Percentiles rank a stretch among this genome's conserved stretches.
These are phyloP conservation scores for Acmispon strigosus DNA, from an alignment of 306 rosid genomes.

Conservation along the genomic window DNA sequence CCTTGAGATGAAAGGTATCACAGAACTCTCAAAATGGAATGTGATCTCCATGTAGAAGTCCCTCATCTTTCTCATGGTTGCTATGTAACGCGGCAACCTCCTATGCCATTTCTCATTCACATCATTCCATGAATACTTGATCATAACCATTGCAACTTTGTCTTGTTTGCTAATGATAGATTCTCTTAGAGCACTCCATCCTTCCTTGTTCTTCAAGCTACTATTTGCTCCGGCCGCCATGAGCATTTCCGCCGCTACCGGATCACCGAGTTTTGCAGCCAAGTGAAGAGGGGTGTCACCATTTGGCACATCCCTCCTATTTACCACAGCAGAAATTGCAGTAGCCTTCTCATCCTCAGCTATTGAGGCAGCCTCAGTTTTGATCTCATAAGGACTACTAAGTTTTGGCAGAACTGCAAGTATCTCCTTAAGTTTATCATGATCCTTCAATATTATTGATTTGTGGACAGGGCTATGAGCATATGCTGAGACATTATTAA, in stretches of 20 bases:
- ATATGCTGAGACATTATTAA: conserved; percentile 56
- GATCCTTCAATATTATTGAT: conserved; percentile 57
- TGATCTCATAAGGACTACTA: conserved; percentile 45
- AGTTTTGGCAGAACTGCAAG: conserved; percentile 54
- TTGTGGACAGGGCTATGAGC: conserved; percentile 78
- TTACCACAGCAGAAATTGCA: conserved; percentile 46
- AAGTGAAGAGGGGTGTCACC: conserved; percentile 87
- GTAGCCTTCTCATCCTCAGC: conserved; percentile 84
- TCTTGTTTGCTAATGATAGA: conserved; percentile 66
- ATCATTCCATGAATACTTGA: conserved; percentile 49
- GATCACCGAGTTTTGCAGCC: conserved; percentile 68
- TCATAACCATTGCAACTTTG: conserved; percentile 52
- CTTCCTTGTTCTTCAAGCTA: conserved; percentile 74
- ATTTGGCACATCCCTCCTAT: conserved; percentile 73
- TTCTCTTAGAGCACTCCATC: conserved; percentile 84
- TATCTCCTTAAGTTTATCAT: conserved; percentile 47
- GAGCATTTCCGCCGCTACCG: conserved; percentile 53
- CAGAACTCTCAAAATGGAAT: conserved; percentile 92
- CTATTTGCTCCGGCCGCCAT: conserved; percentile 71
- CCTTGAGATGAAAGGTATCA: conserved; percentile 90
- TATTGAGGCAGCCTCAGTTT: conserved; percentile 55
- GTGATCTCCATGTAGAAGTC: conserved; percentile 95
- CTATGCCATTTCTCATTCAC: conserved; percentile 63
- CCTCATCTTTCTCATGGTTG: conserved; percentile 68
- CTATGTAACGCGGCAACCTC: conserved; percentile 78